Conservation (phyloP, 148 eudicot species). For the Rheum nobile region DNA sequence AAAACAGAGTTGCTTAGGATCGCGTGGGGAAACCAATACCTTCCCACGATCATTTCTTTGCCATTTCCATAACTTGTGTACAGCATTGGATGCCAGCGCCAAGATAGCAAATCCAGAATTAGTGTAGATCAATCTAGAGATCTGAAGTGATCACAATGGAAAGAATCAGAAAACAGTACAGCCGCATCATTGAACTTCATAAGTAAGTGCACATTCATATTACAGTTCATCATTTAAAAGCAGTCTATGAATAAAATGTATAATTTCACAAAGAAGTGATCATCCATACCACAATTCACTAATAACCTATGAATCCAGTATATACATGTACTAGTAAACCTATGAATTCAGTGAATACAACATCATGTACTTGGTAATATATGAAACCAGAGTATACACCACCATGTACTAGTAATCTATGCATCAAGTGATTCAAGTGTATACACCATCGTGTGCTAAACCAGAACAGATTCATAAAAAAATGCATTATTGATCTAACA, state of each 20-base stretch:
- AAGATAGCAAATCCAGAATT: constrained; percentile 50
- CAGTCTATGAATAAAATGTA: not conserved
- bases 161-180: not conserved
- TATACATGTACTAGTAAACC: not conserved
- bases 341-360: too few species aligned
- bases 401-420: too few species aligned
- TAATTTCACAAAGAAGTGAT: not conserved
- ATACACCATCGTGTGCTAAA: not conserved
- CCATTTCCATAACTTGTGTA: constrained; percentile 73
- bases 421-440: too few species aligned
- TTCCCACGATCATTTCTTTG: constrained; percentile 71
- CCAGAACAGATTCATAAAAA: not conserved
- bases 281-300: not conserved
- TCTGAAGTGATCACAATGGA: constrained; percentile 20
- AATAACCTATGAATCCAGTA: not conserved
- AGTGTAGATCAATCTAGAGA: constrained; percentile 48
- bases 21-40: constrained; percentile 22
- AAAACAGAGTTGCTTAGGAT: not conserved
- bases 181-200: not conserved
- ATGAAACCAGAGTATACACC: not conserved
- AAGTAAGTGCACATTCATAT: not conserved
- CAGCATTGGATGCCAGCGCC: constrained; percentile 47
- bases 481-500: not conserved
- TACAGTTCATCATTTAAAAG: not conserved
- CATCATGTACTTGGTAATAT: not conserved